A percentile compares a stretch with the other conserved stretches of the same genome.
Evolutionary conservation across 78 protist species (phyloP).

Genomic region (Dictyostelium brefeldianum): DNA sequence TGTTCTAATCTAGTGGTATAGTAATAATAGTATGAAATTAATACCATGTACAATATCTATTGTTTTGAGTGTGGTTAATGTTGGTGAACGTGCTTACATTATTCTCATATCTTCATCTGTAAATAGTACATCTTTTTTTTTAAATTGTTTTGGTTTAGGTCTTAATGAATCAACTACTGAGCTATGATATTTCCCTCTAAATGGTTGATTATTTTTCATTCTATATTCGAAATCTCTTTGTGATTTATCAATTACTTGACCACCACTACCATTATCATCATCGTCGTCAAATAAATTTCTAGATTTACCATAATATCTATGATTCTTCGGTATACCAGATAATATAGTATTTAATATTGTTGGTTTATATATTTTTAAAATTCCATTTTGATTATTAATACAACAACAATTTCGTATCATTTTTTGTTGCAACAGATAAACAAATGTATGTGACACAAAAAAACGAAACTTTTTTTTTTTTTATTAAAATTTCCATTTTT

Average conservation of each 20-base stretch:
- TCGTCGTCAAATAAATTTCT: slow-evolving; percentile 35
- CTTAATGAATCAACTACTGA: background rate
- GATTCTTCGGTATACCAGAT: background rate
- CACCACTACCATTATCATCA: background rate
- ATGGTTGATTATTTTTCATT: slow-evolving; percentile 21
- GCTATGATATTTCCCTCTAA: slow-evolving; percentile 12
- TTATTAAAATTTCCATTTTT: background rate
- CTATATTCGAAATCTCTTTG: slow-evolving; percentile 3
- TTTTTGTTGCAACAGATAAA: background rate
- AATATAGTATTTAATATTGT: background rate
- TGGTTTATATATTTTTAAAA: background rate
- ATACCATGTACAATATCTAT: too few species aligned
- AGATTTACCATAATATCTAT: background rate
- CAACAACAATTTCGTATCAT: slow-evolving; percentile 13
- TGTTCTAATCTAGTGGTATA: background rate
- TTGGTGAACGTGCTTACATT: too few species aligned
- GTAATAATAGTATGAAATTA: too few species aligned
- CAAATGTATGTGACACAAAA: slow-evolving; percentile 13
- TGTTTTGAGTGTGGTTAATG: too few species aligned
- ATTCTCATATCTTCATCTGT: slow-evolving; percentile 40
- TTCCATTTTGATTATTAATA: background rate
- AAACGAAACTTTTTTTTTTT: background rate
- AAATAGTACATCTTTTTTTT: background rate
- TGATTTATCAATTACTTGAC: too few species aligned
- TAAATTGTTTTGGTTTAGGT: background rate